A percentile compares a stretch with the other conserved stretches of the same genome.
phyloP scores from a whole-genome alignment of 129 eudicot genomes.

The Escallonia herrerae region DNA sequence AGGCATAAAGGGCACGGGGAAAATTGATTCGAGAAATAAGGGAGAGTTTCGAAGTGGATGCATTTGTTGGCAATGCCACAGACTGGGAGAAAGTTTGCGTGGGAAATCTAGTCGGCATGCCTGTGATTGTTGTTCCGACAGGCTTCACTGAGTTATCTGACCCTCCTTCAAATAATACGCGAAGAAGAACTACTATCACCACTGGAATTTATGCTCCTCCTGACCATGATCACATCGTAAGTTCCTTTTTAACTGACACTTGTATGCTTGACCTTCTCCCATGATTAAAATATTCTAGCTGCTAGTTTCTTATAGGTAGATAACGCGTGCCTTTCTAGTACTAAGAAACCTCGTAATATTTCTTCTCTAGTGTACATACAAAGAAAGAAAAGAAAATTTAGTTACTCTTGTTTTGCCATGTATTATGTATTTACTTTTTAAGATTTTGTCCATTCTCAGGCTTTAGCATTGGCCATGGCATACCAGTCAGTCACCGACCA shows the following conservation, averaged over 20 bases:
- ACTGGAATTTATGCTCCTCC: conserved; percentile 87
- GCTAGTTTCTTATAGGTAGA: too few species aligned
- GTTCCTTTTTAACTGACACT: conserved; percentile 9
- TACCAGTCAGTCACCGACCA: conserved; percentile 66
- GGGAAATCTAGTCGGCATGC: conserved; percentile 95
- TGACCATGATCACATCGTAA: conserved; percentile 76
- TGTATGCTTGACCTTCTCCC: neutral
- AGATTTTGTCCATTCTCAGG: conserved; percentile 32
- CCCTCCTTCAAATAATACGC: conserved; percentile 47
- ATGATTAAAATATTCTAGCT: too few species aligned
- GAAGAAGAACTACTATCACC: conserved; percentile 55
- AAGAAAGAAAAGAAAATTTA: too few species aligned
- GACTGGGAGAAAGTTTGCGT: conserved; percentile 88
- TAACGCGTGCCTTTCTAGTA: too few species aligned
- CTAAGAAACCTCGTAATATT: too few species aligned
- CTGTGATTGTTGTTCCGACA: conserved; percentile 72
- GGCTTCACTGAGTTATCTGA: conserved; percentile 52
- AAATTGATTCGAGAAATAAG: conserved; percentile 58
- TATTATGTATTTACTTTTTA: neutral
- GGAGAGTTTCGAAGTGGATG: conserved; percentile 66
- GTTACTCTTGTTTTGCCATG: neutral
- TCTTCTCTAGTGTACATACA: too few species aligned
- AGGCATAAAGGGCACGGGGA: conserved; percentile 92
- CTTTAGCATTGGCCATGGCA: conserved; percentile 79
- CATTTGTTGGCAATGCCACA: conserved; percentile 75